phyloP scores from a whole-genome alignment of 2,329 filamentous ascomycete genomes.

The Aspergillus sp. region DNA sequence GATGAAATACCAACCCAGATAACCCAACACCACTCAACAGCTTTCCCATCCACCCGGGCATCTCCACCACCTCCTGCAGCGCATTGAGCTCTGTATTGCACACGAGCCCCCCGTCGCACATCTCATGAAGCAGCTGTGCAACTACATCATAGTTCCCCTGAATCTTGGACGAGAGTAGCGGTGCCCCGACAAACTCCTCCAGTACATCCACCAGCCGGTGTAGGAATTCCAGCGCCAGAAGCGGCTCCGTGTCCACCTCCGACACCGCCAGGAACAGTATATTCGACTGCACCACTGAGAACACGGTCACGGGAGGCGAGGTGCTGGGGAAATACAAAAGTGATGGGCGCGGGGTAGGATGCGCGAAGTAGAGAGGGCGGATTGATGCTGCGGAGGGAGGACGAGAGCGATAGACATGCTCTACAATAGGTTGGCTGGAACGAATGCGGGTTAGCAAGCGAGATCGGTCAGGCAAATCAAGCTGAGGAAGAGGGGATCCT shows the following conservation, averaged over 20 bases:
- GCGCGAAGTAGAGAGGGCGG: conserved; percentile 77
- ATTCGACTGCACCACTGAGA: conserved; percentile 78
- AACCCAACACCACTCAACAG: conserved; percentile 77
- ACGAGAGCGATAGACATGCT: conserved; percentile 77
- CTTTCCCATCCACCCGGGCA: conserved; percentile 83
- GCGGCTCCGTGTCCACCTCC: conserved; percentile 78
- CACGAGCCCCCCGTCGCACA: conserved; percentile 89
- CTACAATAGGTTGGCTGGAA: conserved; percentile 70
- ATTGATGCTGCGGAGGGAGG: conserved; percentile 69
- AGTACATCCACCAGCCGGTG: conserved; percentile 87
- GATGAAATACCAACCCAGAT: too few species aligned
- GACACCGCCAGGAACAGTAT: conserved; percentile 77
- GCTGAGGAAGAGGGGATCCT: too few species aligned
- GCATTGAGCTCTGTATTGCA: conserved; percentile 90
- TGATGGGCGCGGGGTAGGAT: conserved; percentile 72
- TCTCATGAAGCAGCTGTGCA: conserved; percentile 84
- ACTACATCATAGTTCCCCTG: conserved; percentile 88
- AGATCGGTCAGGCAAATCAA: neutral
- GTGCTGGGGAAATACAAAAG: conserved; percentile 76
- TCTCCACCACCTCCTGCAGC: conserved; percentile 80
- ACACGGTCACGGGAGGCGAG: conserved; percentile 78
- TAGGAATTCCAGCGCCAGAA: conserved; percentile 86
- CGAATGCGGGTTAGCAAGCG: conserved; percentile 3
- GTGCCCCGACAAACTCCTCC: conserved; percentile 87
- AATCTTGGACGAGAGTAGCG: conserved; percentile 75